Conservation (phyloP, 139 green algal species). For the Auxenochlorella pyrenoidosa region DNA sequence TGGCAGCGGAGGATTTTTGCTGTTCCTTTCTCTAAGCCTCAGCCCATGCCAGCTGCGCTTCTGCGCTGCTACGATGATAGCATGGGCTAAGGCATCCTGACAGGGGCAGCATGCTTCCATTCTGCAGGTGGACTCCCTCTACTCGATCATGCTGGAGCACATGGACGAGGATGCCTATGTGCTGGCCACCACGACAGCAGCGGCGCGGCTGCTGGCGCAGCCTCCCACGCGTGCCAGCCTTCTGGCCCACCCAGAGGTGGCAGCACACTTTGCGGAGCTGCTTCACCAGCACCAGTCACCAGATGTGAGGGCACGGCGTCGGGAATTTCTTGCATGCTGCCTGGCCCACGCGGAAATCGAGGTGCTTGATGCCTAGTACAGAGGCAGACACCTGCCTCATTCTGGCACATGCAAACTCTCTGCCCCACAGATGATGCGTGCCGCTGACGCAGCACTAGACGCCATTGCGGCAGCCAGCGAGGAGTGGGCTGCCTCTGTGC, state of each 20-base stretch:
- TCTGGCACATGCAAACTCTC: neutral
- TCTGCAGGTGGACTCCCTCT: slow-evolving; percentile 62
- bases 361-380: neutral
- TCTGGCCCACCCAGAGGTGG: slow-evolving; percentile 63
- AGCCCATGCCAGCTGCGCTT: no score
- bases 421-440: slow-evolving; percentile 29
- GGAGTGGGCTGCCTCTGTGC: slow-evolving; percentile 75
- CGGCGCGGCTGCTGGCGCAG: slow-evolving; percentile 72
- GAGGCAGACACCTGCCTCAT: neutral
- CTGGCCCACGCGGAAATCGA: no score
- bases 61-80: no score
- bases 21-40: no score
- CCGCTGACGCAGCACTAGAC: slow-evolving; percentile 54
- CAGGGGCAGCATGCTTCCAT: neutral
- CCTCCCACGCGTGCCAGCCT: slow-evolving; percentile 60
- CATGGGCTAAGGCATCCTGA: no score
- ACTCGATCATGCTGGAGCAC: slow-evolving; percentile 68
- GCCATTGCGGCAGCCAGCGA: slow-evolving; percentile 51
- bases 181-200: slow-evolving; percentile 72
- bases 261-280: slow-evolving; percentile 84
- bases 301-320: slow-evolving; percentile 51
- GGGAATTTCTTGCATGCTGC: neutral
- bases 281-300: slow-evolving; percentile 70
- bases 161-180: slow-evolving; percentile 90
- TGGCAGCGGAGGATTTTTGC: neutral